phyloP scores from a whole-genome alignment of 164 flowering plant genomes.

The Kalanchoe fedtschenkoi region DNA sequence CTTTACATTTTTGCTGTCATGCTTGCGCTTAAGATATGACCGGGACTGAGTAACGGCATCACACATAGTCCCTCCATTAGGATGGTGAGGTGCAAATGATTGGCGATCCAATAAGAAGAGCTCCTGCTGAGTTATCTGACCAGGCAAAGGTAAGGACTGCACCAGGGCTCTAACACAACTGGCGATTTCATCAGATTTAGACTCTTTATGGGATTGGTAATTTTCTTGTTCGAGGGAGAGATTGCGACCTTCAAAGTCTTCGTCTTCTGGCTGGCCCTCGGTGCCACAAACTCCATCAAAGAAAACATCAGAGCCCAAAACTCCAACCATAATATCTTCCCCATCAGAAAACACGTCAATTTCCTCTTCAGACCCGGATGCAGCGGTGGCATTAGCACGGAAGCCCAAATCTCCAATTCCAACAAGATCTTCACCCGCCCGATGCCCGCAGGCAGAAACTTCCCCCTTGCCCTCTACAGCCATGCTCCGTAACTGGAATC shows the following conservation, averaged over 20 bases:
- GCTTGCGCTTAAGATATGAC: conserved; percentile 46
- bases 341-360: conserved; percentile 13
- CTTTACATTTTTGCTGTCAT: conserved; percentile 52
- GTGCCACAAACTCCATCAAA: conserved; percentile 20
- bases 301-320: conserved; percentile 23
- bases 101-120: conserved; percentile 38
- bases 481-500: too few species aligned
- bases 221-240: too few species aligned
- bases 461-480: neutral
- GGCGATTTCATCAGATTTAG: conserved; percentile 32
- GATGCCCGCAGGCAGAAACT: neutral
- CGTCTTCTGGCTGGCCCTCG: conserved; percentile 10
- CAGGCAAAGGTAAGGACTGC: conserved; percentile 15
- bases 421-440: neutral
- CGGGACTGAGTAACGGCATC: conserved; percentile 12
- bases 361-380: conserved; percentile 4
- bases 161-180: conserved; percentile 34
- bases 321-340: conserved; percentile 26
- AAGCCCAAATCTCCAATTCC: neutral
- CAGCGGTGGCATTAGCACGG: neutral
- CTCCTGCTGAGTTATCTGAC: conserved; percentile 25
- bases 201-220: too few species aligned
- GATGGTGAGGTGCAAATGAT: conserved; percentile 7
- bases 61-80: neutral
- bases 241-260: too few species aligned